phyloP scores from a whole-genome alignment of 345 rosid species.

The Eucalyptus erythrocorys region DNA sequence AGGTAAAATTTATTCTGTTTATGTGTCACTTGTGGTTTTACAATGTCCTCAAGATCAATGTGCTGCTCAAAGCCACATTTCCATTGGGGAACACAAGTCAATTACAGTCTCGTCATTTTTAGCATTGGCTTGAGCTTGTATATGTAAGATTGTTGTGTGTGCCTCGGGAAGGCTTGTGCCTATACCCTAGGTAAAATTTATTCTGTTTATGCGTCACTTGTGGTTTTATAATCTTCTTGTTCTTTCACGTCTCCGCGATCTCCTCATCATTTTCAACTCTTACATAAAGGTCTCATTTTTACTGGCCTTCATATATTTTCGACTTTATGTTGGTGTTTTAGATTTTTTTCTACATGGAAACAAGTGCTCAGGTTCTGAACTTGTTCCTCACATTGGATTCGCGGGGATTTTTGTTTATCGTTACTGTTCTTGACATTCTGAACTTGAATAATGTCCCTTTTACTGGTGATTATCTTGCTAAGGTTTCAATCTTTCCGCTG shows the following conservation, averaged over 20 bases:
- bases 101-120: neutral
- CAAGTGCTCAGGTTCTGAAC: neutral
- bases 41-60: neutral
- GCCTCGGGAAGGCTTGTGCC: neutral
- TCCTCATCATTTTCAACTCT: neutral
- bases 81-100: neutral
- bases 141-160: neutral
- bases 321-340: neutral
- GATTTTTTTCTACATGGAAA: neutral
- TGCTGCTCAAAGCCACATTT: neutral
- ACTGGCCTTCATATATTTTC: neutral
- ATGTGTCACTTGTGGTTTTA: too few species aligned
- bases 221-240: neutral
- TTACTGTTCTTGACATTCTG: neutral
- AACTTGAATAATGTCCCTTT: neutral
- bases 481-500: neutral
- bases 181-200: neutral
- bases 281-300: neutral
- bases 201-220: neutral
- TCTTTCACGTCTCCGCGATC: neutral
- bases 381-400: neutral
- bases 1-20: neutral
- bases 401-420: neutral
- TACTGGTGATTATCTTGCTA: neutral
- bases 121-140: neutral